phyloP scores from a whole-genome alignment of 1,284 basidiomycete species.

The Ganoderma resinaceum region DNA sequence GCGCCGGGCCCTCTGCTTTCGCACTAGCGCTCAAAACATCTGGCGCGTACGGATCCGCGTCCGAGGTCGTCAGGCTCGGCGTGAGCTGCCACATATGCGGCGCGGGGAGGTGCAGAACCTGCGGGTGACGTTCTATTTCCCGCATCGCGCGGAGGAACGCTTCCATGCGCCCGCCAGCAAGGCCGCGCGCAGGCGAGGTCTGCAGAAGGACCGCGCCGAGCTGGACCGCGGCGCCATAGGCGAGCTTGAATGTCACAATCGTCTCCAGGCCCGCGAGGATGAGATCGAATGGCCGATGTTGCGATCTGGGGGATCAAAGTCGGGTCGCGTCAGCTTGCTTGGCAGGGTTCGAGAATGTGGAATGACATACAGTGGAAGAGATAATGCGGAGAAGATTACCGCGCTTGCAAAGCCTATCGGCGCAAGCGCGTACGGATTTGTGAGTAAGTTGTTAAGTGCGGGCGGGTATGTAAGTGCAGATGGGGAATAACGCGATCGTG shows the following conservation, averaged over 20 bases:
- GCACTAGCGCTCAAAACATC: constrained; percentile 24
- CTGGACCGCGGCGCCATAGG: constrained; percentile 80
- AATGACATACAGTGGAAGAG: constrained; percentile 58
- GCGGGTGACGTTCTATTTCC: constrained; percentile 84
- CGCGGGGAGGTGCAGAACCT: constrained; percentile 78
- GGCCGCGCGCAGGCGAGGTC: constrained; percentile 77
- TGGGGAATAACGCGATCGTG: constrained; percentile 45
- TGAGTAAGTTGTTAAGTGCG: constrained; percentile 48
- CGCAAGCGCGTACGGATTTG: constrained; percentile 59
- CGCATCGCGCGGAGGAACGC: constrained; percentile 79
- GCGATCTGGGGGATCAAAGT: constrained; percentile 49
- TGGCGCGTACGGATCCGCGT: constrained; percentile 31
- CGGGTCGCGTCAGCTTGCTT: background rate
- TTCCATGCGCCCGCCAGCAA: constrained; percentile 73
- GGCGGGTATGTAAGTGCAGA: constrained; percentile 44
- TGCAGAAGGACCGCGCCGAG: constrained; percentile 88
- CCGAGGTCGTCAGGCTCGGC: constrained; percentile 46
- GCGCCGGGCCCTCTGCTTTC: constrained; percentile 40
- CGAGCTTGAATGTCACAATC: constrained; percentile 78
- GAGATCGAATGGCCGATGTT: constrained; percentile 77
- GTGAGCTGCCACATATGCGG: constrained; percentile 89
- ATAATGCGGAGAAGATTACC: constrained; percentile 50
- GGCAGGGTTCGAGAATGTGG: background rate
- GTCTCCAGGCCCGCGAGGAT: constrained; percentile 78
- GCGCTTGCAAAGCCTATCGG: constrained; percentile 50